Evolutionary conservation across 257 asterid genomes (phyloP).

Genomic region (Solanum neorickii): DNA sequence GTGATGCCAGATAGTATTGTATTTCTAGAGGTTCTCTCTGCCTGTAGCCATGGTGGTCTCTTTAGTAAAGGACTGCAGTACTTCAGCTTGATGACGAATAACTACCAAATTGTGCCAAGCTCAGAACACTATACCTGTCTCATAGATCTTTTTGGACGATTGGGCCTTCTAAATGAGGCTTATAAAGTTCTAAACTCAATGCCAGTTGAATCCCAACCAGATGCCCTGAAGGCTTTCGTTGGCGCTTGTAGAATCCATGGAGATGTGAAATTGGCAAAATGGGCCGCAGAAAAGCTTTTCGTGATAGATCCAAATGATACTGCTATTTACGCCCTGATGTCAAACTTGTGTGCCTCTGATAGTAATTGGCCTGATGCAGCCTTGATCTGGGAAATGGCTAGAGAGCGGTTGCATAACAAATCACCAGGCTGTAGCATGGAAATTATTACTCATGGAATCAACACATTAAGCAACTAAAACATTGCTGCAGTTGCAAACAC

Average conservation of each 20-base stretch:
- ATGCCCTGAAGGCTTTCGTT: slow-evolving; percentile 23
- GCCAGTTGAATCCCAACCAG: slow-evolving; percentile 4
- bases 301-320: slow-evolving; percentile 15
- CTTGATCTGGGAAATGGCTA: slow-evolving; percentile 6
- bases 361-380: slow-evolving; percentile 21
- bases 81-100: slow-evolving; percentile 13
- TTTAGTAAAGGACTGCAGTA: slow-evolving; percentile 19
- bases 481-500: neutral
- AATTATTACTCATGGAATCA: slow-evolving; percentile 1
- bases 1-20: slow-evolving; percentile 20
- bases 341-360: slow-evolving; percentile 15
- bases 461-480: neutral
- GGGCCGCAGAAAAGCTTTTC: slow-evolving; percentile 19
- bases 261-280: slow-evolving; percentile 9
- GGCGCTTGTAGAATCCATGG: slow-evolving; percentile 23
- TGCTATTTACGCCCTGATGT: slow-evolving; percentile 12
- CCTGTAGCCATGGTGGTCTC: slow-evolving; percentile 28
- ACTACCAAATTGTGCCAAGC: slow-evolving; percentile 13
- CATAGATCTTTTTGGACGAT: slow-evolving; percentile 22
- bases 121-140: slow-evolving; percentile 20
- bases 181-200: slow-evolving; percentile 10
- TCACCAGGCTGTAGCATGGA: slow-evolving; percentile 21
- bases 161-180: slow-evolving; percentile 23
- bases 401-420: neutral
- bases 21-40: slow-evolving; percentile 27